Evolutionary conservation across 192 early-diverging fungal species (phyloP).

Genomic region (Mortierella hygrophila): DNA sequence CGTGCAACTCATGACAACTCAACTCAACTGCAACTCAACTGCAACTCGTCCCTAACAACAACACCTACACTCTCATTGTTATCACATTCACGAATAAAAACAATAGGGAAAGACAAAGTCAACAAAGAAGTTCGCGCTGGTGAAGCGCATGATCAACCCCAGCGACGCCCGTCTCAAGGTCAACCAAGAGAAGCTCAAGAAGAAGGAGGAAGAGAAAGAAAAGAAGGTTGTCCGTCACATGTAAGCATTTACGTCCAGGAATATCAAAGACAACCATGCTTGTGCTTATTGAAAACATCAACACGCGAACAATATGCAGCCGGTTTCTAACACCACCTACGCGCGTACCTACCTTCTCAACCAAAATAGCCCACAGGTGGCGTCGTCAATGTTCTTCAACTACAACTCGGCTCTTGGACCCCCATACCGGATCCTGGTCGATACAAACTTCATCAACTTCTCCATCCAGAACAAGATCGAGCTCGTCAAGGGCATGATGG

Average conservation of each 20-base stretch:
- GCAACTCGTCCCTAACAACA: background rate
- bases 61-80: background rate
- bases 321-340: background rate
- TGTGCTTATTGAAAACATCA: background rate
- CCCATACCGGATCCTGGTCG: slow-evolving; percentile 95
- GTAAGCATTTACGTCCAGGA: slow-evolving; percentile 59
- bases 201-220: slow-evolving; percentile 77
- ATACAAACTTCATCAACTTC: slow-evolving; percentile 99
- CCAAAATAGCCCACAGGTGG: slow-evolving; percentile 79
- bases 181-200: slow-evolving; percentile 76
- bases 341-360: background rate
- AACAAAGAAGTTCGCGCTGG: slow-evolving; percentile 94
- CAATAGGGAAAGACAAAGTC: slow-evolving; percentile 88
- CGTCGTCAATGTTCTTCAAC: slow-evolving; percentile 96
- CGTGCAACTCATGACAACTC: too few relatives aligned
- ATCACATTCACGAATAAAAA: background rate
- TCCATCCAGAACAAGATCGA: slow-evolving; percentile 99
- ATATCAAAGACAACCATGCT: background rate
- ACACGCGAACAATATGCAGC: too few relatives aligned
- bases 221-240: slow-evolving; percentile 79
- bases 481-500: slow-evolving; percentile 97
- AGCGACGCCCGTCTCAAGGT: slow-evolving; percentile 91
- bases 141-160: slow-evolving; percentile 93
- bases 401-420: slow-evolving; percentile 96
- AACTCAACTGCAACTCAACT: too few relatives aligned